Percentiles rank a stretch among this genome's conserved stretches.
These are phyloP conservation scores for Balamuthia mandrillaris DNA, from an alignment of 208 protist species.

Conservation along the genomic window DNA sequence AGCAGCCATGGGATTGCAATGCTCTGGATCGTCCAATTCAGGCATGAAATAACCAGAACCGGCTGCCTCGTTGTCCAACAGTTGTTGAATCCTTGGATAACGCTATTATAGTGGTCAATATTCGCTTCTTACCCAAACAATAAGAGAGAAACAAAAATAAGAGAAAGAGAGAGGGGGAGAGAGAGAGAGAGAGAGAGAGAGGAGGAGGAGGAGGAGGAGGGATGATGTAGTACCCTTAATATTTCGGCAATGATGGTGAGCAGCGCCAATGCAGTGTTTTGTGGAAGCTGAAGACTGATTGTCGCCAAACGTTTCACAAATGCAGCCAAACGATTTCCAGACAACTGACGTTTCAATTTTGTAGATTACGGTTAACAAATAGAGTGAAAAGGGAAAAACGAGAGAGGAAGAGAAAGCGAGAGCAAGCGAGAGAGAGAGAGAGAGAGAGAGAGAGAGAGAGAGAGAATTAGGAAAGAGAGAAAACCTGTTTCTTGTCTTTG, in stretches of 20 bases:
- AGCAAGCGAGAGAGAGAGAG: no score
- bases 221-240: background rate
- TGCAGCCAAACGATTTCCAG: conserved; percentile 46
- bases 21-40: conserved; percentile 49
- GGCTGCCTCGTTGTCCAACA: conserved; percentile 50
- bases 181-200: background rate
- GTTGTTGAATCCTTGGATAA: conserved; percentile 17
- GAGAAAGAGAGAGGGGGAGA: background rate
- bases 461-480: background rate
- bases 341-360: conserved; percentile 31
- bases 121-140: background rate
- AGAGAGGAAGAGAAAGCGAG: no score
- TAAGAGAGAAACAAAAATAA: background rate
- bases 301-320: conserved; percentile 54
- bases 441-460: background rate
- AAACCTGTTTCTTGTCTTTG: conserved; percentile 28
- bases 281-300: background rate
- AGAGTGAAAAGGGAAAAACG: no score
- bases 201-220: no score
- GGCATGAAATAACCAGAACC: conserved; percentile 40
- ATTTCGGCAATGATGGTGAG: conserved; percentile 10
- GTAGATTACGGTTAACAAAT: no score
- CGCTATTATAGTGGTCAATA: background rate
- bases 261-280: conserved; percentile 38
- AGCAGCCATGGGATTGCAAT: conserved; percentile 54